These are phyloP conservation scores for Trichosporon ovoides DNA, from an alignment of 1,284 basidiomycete genomes.

Conservation along the genomic window DNA sequence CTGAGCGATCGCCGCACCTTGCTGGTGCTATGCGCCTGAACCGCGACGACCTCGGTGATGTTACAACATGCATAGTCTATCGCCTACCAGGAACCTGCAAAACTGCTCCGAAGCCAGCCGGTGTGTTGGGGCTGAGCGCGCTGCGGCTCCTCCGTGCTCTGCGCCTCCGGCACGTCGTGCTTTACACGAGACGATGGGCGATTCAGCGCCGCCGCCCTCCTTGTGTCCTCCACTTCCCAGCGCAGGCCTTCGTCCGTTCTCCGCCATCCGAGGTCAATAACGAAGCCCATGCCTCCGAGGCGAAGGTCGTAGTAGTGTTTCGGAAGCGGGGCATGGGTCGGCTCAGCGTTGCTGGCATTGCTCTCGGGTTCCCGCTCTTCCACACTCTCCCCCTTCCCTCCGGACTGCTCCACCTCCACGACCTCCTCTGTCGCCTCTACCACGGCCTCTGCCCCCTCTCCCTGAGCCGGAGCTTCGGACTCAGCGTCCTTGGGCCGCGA, in stretches of 20 bases:
- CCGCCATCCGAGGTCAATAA: constrained; percentile 37
- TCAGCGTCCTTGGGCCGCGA: background rate
- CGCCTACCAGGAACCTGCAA: background rate
- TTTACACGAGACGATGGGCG: background rate
- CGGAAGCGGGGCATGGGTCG: too few relatives aligned
- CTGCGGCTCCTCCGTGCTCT: background rate
- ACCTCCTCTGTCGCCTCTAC: background rate
- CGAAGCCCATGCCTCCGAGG: constrained; percentile 33
- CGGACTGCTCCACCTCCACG: background rate
- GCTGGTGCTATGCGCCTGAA: too few relatives aligned
- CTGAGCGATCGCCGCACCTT: too few relatives aligned
- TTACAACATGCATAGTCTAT: constrained; percentile 4
- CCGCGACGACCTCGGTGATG: too few relatives aligned
- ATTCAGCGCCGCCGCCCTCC: constrained; percentile 6
- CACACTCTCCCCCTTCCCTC: background rate
- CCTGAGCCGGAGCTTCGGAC: background rate
- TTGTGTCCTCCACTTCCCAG: constrained; percentile 34
- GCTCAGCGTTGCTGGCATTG: too few relatives aligned
- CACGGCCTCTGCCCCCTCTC: background rate
- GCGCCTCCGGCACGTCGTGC: background rate
- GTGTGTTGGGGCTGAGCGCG: constrained; percentile 1
- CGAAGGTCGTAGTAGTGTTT: constrained; percentile 32
- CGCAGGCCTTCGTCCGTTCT: constrained; percentile 34
- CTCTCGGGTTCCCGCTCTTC: too few relatives aligned
- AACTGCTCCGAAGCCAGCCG: background rate